Base-by-base conservation (phyloP, 1,139 yeast genomes). In the Saccharomycopsis hybrid region DNA sequence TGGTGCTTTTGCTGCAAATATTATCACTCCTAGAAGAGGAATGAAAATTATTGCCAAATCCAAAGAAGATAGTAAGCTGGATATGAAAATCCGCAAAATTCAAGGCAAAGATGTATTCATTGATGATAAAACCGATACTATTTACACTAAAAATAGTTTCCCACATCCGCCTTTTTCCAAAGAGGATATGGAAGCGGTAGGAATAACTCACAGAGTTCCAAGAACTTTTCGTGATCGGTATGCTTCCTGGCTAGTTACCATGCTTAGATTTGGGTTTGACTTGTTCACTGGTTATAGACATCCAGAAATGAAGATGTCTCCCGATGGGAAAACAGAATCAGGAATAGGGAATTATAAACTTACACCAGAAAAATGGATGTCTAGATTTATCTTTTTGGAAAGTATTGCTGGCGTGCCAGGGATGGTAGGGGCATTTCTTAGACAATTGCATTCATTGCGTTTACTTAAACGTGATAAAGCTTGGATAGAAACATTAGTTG, bases 381-480 rank as follows among this genome's bases (percentile, higher is more conserved):
- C 82, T n/a, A 65, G 92, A 51, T 68, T 76, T 54, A 77, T 84
- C 39, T 82, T 84, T 60, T 72, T 84, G 56, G 92, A 84, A 64
- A 75, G 83, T 54, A 72, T 84, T 52, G 92, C 92, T 7, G 90
- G 88, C 11, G 86, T 84, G 18, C 92, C 92, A 1, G 90, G 92
- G 8, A 77, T 82, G 71, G 85, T 81, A 40, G 92, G 87, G 9
- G 82, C 84, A 1, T 81, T 81, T 62, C 62, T 82, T 45, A 74
- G 89, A 54, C 87, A 82, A 60, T 70, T 82, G 58, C 80, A 79
- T 58, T 76, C 85, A 1, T 64, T 82, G 46, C 68, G 89, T 57
- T 62, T 80, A 44, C 68, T 82, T 57, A 72, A 73, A 57, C 68
- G 90, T 54, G 92, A 84, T 61, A 77, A 79, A 58, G 90, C 87